A percentile compares a stretch with the other conserved stretches of the same genome.
phyloP scores from a whole-genome alignment of 352 stramenopile species.

The Pythium scleroteichum region DNA sequence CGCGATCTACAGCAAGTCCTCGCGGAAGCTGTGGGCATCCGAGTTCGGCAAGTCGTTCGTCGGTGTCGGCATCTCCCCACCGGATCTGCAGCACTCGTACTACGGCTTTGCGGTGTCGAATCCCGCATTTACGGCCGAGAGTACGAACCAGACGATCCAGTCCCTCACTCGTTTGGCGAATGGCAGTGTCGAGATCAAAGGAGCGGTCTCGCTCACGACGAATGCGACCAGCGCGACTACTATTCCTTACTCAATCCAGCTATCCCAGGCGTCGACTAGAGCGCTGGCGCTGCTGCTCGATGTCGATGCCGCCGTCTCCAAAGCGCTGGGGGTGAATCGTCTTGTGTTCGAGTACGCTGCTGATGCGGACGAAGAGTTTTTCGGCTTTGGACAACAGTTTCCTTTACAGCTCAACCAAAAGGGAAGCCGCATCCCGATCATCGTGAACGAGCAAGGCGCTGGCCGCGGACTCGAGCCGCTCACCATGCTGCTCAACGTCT shows the following conservation, averaged over 20 bases:
- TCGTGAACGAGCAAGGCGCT: conserved; percentile 18
- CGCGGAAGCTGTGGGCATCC: conserved; percentile 15
- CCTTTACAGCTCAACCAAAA: conserved; percentile 15
- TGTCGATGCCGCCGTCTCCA: conserved; percentile 3
- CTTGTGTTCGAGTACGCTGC: conserved; percentile 19
- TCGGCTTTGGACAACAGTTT: conserved; percentile 19
- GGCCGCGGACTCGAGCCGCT: conserved; percentile 15
- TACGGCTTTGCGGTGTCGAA: conserved; percentile 14
- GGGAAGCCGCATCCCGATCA: conserved; percentile 15
- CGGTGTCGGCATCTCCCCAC: conserved; percentile 10
- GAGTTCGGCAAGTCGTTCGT: conserved; percentile 16
- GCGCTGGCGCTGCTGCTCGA: conserved; percentile 4
- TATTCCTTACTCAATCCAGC: conserved; percentile 4
- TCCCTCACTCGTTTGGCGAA: background rate
- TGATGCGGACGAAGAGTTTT: conserved; percentile 16
- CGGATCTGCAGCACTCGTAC: conserved; percentile 11
- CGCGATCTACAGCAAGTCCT: conserved; percentile 12
- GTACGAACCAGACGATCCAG: conserved; percentile 16
- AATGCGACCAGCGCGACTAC: background rate
- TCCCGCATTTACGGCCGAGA: conserved; percentile 11
- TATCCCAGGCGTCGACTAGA: conserved; percentile 1
- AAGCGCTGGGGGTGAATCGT: conserved; percentile 13
- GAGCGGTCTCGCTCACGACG: background rate
- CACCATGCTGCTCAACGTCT: conserved; percentile 6
- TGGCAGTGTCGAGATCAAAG: conserved; percentile 12